A percentile compares a stretch with the other conserved stretches of the same genome.
Conservation (phyloP, 352 stramenopile species). For the Phytophthora ohioensis region DNA sequence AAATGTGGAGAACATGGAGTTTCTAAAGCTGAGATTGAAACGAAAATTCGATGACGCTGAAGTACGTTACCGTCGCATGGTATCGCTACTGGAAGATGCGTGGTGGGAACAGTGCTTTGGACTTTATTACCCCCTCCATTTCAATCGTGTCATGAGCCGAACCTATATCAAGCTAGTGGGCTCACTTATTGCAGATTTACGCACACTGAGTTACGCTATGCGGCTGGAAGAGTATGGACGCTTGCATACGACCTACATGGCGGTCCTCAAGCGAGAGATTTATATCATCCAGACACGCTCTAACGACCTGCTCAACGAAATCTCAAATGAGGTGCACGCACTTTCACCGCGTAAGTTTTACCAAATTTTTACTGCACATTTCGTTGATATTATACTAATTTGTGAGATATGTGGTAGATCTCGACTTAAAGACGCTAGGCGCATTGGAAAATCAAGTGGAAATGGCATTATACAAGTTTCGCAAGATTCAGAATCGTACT, state of each 20-base stretch:
- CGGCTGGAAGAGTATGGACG: conserved; percentile 79
- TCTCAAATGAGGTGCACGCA: conserved; percentile 66
- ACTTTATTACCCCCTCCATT: conserved; percentile 71
- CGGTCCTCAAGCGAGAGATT: conserved; percentile 81
- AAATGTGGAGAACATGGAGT: conserved; percentile 87
- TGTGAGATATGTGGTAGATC: conserved; percentile 33
- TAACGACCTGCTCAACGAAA: conserved; percentile 73
- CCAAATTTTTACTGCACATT: neutral
- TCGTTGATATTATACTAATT: neutral
- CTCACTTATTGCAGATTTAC: conserved; percentile 71
- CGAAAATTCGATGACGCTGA: conserved; percentile 72
- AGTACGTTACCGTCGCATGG: conserved; percentile 69
- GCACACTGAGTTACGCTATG: conserved; percentile 82
- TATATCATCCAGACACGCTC: conserved; percentile 82
- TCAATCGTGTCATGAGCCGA: conserved; percentile 76
- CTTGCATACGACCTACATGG: conserved; percentile 82
- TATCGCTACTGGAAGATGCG: conserved; percentile 65
- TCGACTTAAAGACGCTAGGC: conserved; percentile 58
- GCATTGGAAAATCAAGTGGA: conserved; percentile 77
- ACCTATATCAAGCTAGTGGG: conserved; percentile 72
- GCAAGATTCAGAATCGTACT: conserved; percentile 61
- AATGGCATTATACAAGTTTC: conserved; percentile 67
- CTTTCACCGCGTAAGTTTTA: conserved; percentile 50
- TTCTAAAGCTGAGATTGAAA: conserved; percentile 74
- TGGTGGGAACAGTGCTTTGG: conserved; percentile 88